A percentile compares a stretch with the other conserved stretches of the same genome.
phyloP scores from a whole-genome alignment of 306 rosid species.

The Begonia masoniana region DNA sequence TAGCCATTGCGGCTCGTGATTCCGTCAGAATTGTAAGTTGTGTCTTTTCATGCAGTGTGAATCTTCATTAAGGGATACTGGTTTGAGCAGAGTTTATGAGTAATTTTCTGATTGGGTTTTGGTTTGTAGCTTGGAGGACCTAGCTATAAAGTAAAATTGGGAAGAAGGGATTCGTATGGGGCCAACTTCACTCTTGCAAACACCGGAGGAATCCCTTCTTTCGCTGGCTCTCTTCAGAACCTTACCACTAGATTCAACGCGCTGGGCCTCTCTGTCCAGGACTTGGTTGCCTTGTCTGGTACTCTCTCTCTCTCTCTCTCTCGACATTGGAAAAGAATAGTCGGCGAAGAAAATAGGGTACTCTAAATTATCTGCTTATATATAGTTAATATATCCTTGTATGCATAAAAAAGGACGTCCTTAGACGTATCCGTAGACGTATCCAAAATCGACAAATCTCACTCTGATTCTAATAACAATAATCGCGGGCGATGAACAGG shows the following conservation, averaged over 20 bases:
- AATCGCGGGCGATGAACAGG: conserved; percentile 4
- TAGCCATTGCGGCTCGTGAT: conserved; percentile 65
- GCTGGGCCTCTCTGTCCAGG: conserved; percentile 11
- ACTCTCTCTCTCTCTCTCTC: neutral
- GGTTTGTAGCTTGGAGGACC: conserved; percentile 14
- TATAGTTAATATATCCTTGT: no score
- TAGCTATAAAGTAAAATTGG: conserved; percentile 13
- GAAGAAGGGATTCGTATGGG: conserved; percentile 22
- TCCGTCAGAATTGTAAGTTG: conserved; percentile 13
- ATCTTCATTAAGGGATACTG: no score
- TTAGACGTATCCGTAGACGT: no score
- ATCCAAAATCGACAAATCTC: neutral
- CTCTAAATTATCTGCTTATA: neutral
- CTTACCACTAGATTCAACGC: conserved; percentile 10
- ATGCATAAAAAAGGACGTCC: no score
- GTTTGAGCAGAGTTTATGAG: no score
- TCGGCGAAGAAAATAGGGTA: neutral
- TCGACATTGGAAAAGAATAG: neutral
- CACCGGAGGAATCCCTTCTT: conserved; percentile 17
- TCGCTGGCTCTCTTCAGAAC: conserved; percentile 7
- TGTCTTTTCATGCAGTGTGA: no score
- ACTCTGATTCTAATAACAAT: neutral
- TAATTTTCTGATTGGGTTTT: neutral
- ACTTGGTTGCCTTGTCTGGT: conserved; percentile 25
- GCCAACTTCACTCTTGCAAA: conserved; percentile 17